Percentiles rank a stretch among this genome's conserved stretches.
phyloP scores from a whole-genome alignment of 1,139 yeast genomes.

The Scheffersomyces lignicola region DNA sequence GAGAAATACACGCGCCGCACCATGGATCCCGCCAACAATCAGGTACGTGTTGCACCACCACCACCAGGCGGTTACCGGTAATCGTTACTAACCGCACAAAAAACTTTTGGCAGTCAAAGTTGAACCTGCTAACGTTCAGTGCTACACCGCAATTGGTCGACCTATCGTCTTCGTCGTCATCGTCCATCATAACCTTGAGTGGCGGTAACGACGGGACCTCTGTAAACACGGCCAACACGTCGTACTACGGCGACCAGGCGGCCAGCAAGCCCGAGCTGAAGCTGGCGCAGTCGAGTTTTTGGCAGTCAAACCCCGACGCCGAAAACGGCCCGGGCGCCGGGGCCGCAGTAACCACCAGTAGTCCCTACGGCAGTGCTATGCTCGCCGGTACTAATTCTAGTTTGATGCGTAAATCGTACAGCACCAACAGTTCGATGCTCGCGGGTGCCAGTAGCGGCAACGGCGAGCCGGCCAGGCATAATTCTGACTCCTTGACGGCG shows the following conservation, averaged over 20 bases:
- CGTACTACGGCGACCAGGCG: conserved; percentile 4
- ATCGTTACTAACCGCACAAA: not conserved
- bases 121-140: not conserved
- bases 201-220: not conserved
- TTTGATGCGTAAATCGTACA: not conserved
- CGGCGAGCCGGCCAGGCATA: not conserved
- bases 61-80: too few relatives aligned
- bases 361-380: conserved; percentile 3
- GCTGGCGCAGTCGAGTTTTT: conserved; percentile 12
- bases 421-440: not conserved
- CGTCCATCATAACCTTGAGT: not conserved
- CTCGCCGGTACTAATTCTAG: conserved; percentile 4
- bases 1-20: too few relatives aligned
- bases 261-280: conserved; percentile 2
- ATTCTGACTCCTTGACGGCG: conserved; percentile 1
- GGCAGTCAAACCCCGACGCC: conserved; percentile 11
- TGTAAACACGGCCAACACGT: conserved; percentile 6
- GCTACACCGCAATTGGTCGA: not conserved
- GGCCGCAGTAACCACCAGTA: not conserved
- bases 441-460: conserved; percentile 1
- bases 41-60: not conserved
- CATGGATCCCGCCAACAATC: not conserved
- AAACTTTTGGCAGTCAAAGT: not conserved
- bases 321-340: not conserved
- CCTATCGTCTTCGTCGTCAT: not conserved